Conservation (phyloP, 176 grass and related monocot genomes). For the Triticum urartu region DNA sequence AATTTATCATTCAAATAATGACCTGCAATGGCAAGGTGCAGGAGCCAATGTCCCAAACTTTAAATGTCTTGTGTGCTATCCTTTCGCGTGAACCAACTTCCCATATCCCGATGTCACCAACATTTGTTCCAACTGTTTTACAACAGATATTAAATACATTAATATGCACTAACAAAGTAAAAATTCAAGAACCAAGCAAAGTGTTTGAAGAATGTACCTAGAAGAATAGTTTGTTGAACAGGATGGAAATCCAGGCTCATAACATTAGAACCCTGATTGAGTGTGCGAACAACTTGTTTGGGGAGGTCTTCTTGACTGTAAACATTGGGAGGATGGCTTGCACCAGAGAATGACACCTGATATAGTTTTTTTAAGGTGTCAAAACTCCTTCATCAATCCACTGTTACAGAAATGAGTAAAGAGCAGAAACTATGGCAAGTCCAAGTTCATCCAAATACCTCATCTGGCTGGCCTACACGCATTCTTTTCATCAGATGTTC, state of each 20-base stretch:
- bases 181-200: neutral
- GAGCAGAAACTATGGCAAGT: conserved; percentile 5
- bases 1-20: conserved; percentile 10
- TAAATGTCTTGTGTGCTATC: conserved; percentile 93
- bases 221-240: conserved; percentile 92
- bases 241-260: conserved; percentile 99
- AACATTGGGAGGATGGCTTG: conserved; percentile 71
- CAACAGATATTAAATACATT: conserved; percentile 28
- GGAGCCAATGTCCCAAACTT: conserved; percentile 91
- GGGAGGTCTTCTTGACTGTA: conserved; percentile 99
- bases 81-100: conserved; percentile 95
- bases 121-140: conserved; percentile 93
- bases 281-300: conserved; percentile 73
- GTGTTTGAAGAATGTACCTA: conserved; percentile 50
- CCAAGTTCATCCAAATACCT: conserved; percentile 51
- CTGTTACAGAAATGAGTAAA: neutral
- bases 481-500: conserved; percentile 99
- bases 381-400: conserved; percentile 17
- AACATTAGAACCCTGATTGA: conserved; percentile 96
- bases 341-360: conserved; percentile 94
- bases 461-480: conserved; percentile 88
- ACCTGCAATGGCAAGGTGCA: conserved; percentile 92
- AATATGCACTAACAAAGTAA: conserved; percentile 25
- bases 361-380: conserved; percentile 20
- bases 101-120: conserved; percentile 98